Evolutionary conservation across 2,329 filamentous ascomycete species (phyloP).

Genomic region (Fusarium scirpi): DNA sequence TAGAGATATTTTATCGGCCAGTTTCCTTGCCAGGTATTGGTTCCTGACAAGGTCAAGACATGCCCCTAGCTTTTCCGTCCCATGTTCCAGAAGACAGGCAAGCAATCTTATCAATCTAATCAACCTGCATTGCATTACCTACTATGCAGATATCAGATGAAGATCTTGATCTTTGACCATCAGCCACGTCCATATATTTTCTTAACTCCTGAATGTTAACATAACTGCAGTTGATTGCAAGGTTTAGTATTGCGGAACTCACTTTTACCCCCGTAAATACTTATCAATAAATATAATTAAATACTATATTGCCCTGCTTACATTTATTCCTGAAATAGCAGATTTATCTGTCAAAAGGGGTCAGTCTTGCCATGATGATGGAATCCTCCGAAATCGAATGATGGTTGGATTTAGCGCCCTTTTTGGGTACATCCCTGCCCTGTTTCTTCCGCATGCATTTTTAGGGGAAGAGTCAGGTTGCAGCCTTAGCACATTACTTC

Average conservation of each 20-base stretch:
- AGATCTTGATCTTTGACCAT: constrained; percentile 40
- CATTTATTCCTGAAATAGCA: neutral
- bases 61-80: constrained; percentile 29
- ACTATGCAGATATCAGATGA: constrained; percentile 12
- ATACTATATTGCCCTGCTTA: constrained; percentile 7
- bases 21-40: neutral
- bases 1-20: neutral
- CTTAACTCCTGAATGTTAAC: neutral
- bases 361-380: constrained; percentile 29
- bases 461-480: constrained; percentile 20
- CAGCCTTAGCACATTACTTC: constrained; percentile 23
- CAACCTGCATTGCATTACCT: constrained; percentile 35
- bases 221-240: neutral
- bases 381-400: constrained; percentile 48
- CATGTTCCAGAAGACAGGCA: constrained; percentile 16
- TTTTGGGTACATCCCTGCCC: constrained; percentile 37
- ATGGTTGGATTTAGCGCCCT: constrained; percentile 30
- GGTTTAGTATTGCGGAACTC: neutral
- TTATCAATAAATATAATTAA: neutral
- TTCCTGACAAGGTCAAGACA: constrained; percentile 5
- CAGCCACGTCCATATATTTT: neutral
- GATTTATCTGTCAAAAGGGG: constrained; percentile 23
- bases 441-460: constrained; percentile 42
- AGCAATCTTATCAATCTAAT: constrained; percentile 50
- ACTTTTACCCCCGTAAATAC: neutral